Evolutionary conservation across 164 flowering plant genomes (phyloP).

Genomic region (Magnolia officinalis): DNA sequence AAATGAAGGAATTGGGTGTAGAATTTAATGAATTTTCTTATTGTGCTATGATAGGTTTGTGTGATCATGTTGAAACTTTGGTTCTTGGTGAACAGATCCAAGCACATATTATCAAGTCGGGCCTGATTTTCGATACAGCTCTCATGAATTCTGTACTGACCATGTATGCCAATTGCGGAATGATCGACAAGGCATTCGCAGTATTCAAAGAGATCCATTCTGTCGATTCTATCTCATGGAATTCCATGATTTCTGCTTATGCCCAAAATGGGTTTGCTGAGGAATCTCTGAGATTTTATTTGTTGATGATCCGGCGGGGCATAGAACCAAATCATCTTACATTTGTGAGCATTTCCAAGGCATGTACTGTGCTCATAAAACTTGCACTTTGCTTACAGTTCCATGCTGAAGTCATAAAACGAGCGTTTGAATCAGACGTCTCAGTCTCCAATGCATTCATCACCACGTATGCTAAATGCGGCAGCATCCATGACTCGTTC

Average conservation of each 20-base stretch:
- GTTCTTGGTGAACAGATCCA: constrained; percentile 23
- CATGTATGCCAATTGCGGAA: constrained; percentile 26
- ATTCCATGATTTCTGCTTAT: constrained; percentile 26
- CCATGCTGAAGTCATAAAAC: constrained; percentile 25
- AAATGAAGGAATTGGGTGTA: constrained; percentile 21
- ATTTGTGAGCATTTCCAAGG: constrained; percentile 28
- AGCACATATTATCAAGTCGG: constrained; percentile 21
- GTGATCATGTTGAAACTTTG: constrained; percentile 11
- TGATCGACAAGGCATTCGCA: constrained; percentile 23
- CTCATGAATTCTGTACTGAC: constrained; percentile 29
- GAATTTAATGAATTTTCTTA: constrained; percentile 25
- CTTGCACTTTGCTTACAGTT: constrained; percentile 21
- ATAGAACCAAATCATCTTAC: constrained; percentile 25
- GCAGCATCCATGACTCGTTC: constrained; percentile 17
- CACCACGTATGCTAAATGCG: constrained; percentile 27
- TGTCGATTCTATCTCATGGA: constrained; percentile 28
- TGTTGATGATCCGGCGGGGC: constrained; percentile 17
- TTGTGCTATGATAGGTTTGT: constrained; percentile 19
- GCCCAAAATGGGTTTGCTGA: constrained; percentile 24
- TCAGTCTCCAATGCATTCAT: constrained; percentile 20
- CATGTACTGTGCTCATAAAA: constrained; percentile 14
- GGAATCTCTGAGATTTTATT: constrained; percentile 16
- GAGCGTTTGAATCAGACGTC: constrained; percentile 18
- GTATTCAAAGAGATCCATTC: constrained; percentile 22
- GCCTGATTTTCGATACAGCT: constrained; percentile 20